These are phyloP conservation scores for Austropuccinia psidii DNA, from an alignment of 1,284 basidiomycete species.

Conservation along the genomic window DNA sequence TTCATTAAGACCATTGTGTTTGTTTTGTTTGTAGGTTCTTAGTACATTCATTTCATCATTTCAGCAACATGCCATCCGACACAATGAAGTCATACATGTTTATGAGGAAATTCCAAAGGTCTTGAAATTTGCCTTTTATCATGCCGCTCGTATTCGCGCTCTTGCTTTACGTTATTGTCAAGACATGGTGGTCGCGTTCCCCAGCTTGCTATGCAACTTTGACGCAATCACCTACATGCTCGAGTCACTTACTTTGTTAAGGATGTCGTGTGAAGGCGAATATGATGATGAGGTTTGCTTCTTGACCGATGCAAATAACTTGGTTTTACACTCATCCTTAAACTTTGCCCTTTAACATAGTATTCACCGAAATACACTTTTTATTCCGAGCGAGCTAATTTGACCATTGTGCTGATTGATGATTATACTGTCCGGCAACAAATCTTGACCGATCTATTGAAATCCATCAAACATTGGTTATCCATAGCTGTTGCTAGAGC, in stretches of 20 bases:
- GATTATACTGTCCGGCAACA: constrained; percentile 78
- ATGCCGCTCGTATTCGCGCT: constrained; percentile 16
- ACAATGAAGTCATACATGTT: constrained; percentile 24
- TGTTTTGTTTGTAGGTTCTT: constrained; percentile 17
- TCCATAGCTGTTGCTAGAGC: constrained; percentile 74
- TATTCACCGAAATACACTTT: constrained; percentile 82
- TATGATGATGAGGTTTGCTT: constrained; percentile 72
- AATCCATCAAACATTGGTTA: constrained; percentile 72
- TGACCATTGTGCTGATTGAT: constrained; percentile 76
- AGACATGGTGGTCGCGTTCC: constrained; percentile 81
- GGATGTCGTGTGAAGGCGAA: constrained; percentile 82
- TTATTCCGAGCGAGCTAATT: constrained; percentile 61
- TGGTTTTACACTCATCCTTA: constrained; percentile 16
- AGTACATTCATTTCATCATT: constrained; percentile 28
- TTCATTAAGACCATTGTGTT: not conserved
- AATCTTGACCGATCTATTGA: constrained; percentile 66
- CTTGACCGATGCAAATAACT: not conserved
- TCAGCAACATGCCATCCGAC: constrained; percentile 33
- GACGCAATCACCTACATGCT: constrained; percentile 67
- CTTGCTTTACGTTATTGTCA: constrained; percentile 55
- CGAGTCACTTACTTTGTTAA: constrained; percentile 81
- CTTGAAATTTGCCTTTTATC: constrained; percentile 17
- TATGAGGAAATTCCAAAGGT: constrained; percentile 29
- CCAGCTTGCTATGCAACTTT: constrained; percentile 84
- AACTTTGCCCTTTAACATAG: constrained; percentile 49